Evolutionary conservation across 2,329 filamentous ascomycete species (phyloP).

Genomic region (Plenodomus lindquistii): DNA sequence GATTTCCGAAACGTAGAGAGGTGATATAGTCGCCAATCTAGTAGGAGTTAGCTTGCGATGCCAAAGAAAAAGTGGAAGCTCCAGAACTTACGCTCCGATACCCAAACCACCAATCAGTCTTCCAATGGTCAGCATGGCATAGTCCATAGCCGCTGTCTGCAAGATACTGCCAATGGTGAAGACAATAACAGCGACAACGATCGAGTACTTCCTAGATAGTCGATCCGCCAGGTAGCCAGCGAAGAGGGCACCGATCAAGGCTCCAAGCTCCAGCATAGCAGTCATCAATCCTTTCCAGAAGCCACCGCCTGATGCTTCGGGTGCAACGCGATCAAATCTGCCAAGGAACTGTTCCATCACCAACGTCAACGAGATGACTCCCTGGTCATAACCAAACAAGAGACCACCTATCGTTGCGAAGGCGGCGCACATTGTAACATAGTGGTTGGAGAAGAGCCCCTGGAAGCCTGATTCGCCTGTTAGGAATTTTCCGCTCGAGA

Average conservation of each 20-base stretch:
- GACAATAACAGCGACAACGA: slow-evolving; percentile 55
- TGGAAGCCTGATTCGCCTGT: slow-evolving; percentile 43
- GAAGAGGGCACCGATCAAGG: slow-evolving; percentile 47
- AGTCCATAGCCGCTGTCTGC: slow-evolving; percentile 56
- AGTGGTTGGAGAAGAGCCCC: slow-evolving; percentile 54
- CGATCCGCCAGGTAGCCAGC: slow-evolving; percentile 55
- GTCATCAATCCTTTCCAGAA: slow-evolving; percentile 54
- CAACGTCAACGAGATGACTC: slow-evolving; percentile 51
- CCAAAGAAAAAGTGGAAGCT: not conserved
- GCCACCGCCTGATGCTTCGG: slow-evolving; percentile 47
- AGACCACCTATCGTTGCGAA: slow-evolving; percentile 57
- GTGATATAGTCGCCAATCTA: slow-evolving; percentile 49
- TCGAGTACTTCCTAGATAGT: slow-evolving; percentile 57
- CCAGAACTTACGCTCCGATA: slow-evolving; percentile 51
- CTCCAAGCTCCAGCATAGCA: slow-evolving; percentile 61
- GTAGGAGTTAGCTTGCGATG: slow-evolving; percentile 1
- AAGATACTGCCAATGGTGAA: slow-evolving; percentile 57
- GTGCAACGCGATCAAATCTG: slow-evolving; percentile 50
- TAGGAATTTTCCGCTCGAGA: not conserved
- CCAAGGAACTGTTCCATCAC: slow-evolving; percentile 58
- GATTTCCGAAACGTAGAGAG: slow-evolving; percentile 59
- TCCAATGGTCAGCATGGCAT: slow-evolving; percentile 56
- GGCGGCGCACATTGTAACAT: slow-evolving; percentile 56
- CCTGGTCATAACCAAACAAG: slow-evolving; percentile 56
- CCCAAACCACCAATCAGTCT: slow-evolving; percentile 56